Evolutionary conservation across 2,329 filamentous ascomycete genomes (phyloP), one percentile per base, ranked within the genome.

Genomic region (Pseudopithomyces maydicus): DNA sequence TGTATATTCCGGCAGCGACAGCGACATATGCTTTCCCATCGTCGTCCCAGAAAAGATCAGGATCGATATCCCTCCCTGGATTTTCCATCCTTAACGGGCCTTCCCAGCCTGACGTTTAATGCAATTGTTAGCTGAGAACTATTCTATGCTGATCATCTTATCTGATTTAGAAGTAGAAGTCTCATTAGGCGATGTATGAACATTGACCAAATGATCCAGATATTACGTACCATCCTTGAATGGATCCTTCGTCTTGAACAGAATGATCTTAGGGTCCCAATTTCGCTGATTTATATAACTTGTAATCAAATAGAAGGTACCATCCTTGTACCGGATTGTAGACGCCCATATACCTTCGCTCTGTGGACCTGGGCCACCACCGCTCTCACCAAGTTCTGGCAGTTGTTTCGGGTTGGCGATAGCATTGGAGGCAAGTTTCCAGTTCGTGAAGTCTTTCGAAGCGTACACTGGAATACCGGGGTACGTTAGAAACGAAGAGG

Each of bases 51-150:
- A 85, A 82, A 2, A 57, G n/a, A 22, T 55, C 47, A 8, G 79
- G 79, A 32, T 77, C 80, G 0, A 82, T 81, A 44, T 86, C 84
- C 49, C 82, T 81, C 1, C 80, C 81, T 11, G 50, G 73, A 36
- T 80, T 80, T 11, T 80, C 73, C 60, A 82, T 82, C 45, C 79
- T 75, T 0, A 80, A 61, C 0, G 82, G 78, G 44, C 81, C 71
- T 0, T 76, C 77, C 82, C 82, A 84, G 12, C 58, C 35, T 29
- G 26, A 8, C n/a, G n/a, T n/a, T n/a, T n/a, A n/a, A n/a, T n/a
- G n/a, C n/a, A n/a, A n/a, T n/a, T n/a, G n/a, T n/a, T n/a, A n/a
- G n/a, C n/a, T n/a, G n/a, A n/a, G n/a, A n/a, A n/a, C n/a, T n/a
- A n/a, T n/a, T n/a, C n/a, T n/a, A n/a, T n/a, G n/a, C n/a, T n/a